A percentile compares a stretch with the other conserved stretches of the same genome.
phyloP scores from a whole-genome alignment of 257 asterid species.

The Gardenia jasminoides region DNA sequence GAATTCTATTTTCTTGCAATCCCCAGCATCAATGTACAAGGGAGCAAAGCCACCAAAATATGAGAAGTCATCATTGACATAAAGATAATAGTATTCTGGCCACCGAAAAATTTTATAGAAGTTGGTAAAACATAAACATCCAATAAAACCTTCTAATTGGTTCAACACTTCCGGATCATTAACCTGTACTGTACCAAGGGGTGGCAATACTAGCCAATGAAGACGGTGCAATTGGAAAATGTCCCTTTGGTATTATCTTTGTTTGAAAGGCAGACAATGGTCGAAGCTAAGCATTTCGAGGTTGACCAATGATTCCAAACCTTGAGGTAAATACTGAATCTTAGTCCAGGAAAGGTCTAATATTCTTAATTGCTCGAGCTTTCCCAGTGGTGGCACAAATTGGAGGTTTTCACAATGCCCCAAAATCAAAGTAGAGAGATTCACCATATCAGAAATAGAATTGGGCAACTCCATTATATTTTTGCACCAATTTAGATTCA shows the following conservation, averaged over 20 bases:
- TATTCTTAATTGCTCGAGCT: conserved; percentile 1
- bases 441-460: no score
- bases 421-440: no score
- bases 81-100: no score
- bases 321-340: conserved; percentile 6
- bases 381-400: conserved; percentile 9
- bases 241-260: background rate
- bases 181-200: background rate
- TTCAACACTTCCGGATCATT: no score
- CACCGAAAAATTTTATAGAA: no score
- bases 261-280: background rate
- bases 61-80: no score
- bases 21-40: no score
- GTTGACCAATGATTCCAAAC: background rate
- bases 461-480: no score
- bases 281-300: background rate
- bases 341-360: background rate
- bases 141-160: no score
- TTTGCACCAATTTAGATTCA: background rate
- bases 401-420: background rate
- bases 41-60: background rate
- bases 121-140: no score
- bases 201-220: background rate
- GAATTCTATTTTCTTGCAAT: no score
- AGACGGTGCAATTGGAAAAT: background rate